These are phyloP conservation scores for Blastobotrys persicus DNA, from an alignment of 1,139 yeast species.

Conservation along the genomic window DNA sequence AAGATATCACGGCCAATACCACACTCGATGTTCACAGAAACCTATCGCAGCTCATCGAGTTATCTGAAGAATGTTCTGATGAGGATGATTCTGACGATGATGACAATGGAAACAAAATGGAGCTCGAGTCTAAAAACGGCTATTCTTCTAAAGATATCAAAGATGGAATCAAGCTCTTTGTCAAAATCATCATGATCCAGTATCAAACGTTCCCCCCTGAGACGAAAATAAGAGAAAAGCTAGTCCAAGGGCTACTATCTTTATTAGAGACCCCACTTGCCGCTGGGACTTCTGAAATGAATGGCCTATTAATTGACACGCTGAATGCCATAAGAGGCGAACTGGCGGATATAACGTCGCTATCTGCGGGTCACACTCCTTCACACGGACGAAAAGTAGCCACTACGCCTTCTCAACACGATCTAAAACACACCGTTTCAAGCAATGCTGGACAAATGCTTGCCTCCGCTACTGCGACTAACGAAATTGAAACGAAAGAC, in stretches of 20 bases:
- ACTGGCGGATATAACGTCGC: conserved; percentile 19
- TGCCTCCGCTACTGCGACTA: background rate
- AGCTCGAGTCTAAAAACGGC: conserved; percentile 16
- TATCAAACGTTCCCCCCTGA: conserved; percentile 24
- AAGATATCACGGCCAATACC: conserved; percentile 23
- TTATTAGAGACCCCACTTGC: conserved; percentile 38
- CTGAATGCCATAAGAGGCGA: conserved; percentile 26
- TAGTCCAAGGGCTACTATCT: conserved; percentile 44
- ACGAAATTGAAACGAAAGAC: background rate
- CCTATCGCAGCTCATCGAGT: conserved; percentile 23
- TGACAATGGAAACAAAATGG: conserved; percentile 6
- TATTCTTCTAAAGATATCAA: conserved; percentile 26
- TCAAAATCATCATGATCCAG: conserved; percentile 61
- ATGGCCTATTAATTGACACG: conserved; percentile 29
- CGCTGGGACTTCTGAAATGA: conserved; percentile 22
- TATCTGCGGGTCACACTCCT: background rate
- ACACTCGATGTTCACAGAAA: conserved; percentile 23
- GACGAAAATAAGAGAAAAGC: conserved; percentile 33
- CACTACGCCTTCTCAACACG: conserved; percentile 1
- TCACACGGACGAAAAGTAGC: background rate
- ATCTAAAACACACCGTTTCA: background rate
- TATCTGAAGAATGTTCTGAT: conserved; percentile 18
- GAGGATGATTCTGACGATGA: conserved; percentile 12
- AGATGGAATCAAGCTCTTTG: conserved; percentile 42
- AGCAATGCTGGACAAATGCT: background rate